Base-by-base conservation (phyloP, 1,284 basidiomycete species). In the Pseudozyma sp. region DNA sequence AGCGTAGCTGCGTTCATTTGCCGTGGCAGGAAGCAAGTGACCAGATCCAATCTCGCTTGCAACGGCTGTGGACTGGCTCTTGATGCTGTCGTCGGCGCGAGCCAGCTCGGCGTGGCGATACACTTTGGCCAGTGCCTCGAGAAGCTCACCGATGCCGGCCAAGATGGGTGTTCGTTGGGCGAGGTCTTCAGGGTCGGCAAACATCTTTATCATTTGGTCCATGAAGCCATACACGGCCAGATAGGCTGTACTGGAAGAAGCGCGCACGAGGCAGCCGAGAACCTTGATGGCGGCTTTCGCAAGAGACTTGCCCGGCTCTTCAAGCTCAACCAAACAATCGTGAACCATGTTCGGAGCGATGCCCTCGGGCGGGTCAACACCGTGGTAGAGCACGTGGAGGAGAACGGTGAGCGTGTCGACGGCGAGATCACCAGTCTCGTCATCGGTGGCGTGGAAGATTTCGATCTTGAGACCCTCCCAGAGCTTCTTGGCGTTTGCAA, bases 151-250 rank as follows among this genome's bases (percentile, higher is more conserved):
- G 17, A 82, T 60, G 8, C 78, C 78, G 4, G 67, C 65, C 13
- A 97, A 87, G 35, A 92, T 89, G 0, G 92, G 88, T 2, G 90
- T 88, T 7, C 94, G 90, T 68, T 91, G 91, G 1, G 90, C 87
- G 0, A 89, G 86, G 70, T 97, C 91, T 49, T 90, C 90, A 0
- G 93, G 92, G 73, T 90, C 88, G 64, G 90, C 88, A 86, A 92
- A 97, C 48, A 93, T 87, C 49, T 87, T 87, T 19, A 73, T 74
- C 57, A 76, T 62, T 57, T 68, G 69, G 37, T 82, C 77, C 67
- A 82, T 69, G 29, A 67, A 61, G 11, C 57, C 64, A 62, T 67
- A 70, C 14, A 76, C 66, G 9, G 78, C 72, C 16, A 70, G 45
- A 17, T 68, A 52, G 5, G 66, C 54, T 4, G 82, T 84, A 33